Percentiles rank a stretch among this genome's conserved stretches.
Evolutionary conservation across 495 filamentous ascomycete genomes (phyloP).

Genomic region (Daldinia bambusicola): DNA sequence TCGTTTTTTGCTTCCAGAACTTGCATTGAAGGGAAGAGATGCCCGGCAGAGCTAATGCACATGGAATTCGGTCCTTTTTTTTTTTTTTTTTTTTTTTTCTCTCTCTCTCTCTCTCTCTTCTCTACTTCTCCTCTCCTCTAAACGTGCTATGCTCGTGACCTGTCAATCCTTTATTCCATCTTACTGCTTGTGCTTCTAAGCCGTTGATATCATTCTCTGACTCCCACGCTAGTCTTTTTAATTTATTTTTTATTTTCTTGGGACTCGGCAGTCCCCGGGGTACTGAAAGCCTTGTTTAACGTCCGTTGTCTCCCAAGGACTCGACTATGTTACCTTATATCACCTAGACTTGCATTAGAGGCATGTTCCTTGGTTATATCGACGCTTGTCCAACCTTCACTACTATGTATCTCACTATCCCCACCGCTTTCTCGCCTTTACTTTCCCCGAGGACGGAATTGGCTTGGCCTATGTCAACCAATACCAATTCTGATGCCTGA

Average conservation of each 20-base stretch:
- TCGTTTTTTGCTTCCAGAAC: constrained; percentile 19
- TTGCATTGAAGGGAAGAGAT: constrained; percentile 17
- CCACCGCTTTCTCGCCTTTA: constrained; percentile 32
- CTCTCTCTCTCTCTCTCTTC: too few relatives aligned
- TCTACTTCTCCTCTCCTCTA: too few relatives aligned
- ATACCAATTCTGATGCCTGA: neutral
- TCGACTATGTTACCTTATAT: neutral
- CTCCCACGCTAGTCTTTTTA: constrained; percentile 27
- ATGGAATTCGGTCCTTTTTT: constrained; percentile 44
- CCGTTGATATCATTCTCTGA: constrained; percentile 23
- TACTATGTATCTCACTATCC: neutral
- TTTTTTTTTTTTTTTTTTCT: too few relatives aligned
- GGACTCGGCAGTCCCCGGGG: constrained; percentile 38
- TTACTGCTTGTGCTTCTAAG: constrained; percentile 1
- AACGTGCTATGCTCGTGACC: constrained; percentile 35
- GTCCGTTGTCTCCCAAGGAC: neutral
- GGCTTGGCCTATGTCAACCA: constrained; percentile 22
- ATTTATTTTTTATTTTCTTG: neutral
- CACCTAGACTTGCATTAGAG: neutral
- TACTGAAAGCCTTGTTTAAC: neutral
- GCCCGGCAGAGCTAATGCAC: constrained; percentile 30
- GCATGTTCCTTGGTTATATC: neutral
- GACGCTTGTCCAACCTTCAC: neutral
- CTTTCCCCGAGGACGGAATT: constrained; percentile 27
- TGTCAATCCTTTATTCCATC: constrained; percentile 23